These are phyloP conservation scores for Aegilops bicornis DNA, from an alignment of 176 grass and related monocot genomes.

Conservation along the genomic window DNA sequence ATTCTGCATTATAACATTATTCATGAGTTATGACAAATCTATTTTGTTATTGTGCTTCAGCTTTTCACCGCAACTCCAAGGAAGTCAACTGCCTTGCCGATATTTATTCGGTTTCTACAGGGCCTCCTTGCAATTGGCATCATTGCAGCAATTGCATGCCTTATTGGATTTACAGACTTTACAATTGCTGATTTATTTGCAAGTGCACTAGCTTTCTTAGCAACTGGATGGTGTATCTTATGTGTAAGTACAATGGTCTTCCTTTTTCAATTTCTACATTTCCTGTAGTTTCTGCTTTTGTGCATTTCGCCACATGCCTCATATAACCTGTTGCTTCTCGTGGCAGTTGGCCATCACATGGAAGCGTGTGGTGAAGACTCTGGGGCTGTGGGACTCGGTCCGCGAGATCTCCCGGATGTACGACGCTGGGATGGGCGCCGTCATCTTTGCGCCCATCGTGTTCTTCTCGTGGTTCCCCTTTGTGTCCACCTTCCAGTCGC, in stretches of 20 bases:
- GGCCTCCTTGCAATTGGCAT: conserved; percentile 69
- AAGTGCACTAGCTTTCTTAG: conserved; percentile 77
- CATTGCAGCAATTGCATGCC: conserved; percentile 62
- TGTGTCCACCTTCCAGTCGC: conserved; percentile 92
- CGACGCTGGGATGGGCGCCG: conserved; percentile 78
- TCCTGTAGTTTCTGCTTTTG: neutral
- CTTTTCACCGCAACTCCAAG: conserved; percentile 82
- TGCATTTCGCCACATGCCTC: neutral
- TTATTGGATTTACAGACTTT: conserved; percentile 58
- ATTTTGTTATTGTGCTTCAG: conserved; percentile 31
- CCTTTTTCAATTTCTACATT: conserved; percentile 32
- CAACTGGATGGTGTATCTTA: conserved; percentile 81
- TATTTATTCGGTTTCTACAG: conserved; percentile 77
- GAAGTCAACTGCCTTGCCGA: conserved; percentile 56
- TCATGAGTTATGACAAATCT: conserved; percentile 43
- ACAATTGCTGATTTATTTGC: conserved; percentile 93
- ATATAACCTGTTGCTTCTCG: conserved; percentile 23
- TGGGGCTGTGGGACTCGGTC: conserved; percentile 71
- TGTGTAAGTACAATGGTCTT: conserved; percentile 59
- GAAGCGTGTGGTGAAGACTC: conserved; percentile 32
- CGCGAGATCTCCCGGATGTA: conserved; percentile 92
- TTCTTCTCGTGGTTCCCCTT: conserved; percentile 98
- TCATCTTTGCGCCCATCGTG: conserved; percentile 85
- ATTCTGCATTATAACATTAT: neutral
- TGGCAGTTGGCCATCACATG: conserved; percentile 73